Percentiles rank a stretch among this genome's conserved stretches.
Evolutionary conservation across 208 protist genomes (phyloP).

Genomic region (Borovskyia barvae): DNA sequence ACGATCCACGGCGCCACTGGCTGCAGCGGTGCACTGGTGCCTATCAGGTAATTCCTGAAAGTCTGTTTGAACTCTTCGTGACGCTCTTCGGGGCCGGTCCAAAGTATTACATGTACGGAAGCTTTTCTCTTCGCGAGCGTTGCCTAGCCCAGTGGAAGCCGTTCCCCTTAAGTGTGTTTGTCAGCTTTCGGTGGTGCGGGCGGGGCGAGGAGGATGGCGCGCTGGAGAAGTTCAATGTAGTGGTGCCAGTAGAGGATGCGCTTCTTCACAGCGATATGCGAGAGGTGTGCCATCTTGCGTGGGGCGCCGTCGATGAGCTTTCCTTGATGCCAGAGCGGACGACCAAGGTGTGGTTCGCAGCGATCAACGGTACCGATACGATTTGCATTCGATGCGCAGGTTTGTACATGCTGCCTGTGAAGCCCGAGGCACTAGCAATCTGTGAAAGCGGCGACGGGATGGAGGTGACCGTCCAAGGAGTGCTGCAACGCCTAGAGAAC

Average conservation of each 20-base stretch:
- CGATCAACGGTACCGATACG: conserved; percentile 28
- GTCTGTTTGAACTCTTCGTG: conserved; percentile 58
- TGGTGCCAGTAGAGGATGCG: conserved; percentile 38
- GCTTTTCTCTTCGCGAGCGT: conserved; percentile 31
- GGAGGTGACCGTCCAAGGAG: conserved; percentile 25
- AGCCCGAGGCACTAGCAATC: conserved; percentile 2
- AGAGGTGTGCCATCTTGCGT: conserved; percentile 45
- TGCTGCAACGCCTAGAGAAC: conserved; percentile 14
- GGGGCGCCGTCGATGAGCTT: conserved; percentile 27
- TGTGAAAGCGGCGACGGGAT: conserved; percentile 21
- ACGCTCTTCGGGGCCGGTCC: conserved; percentile 62
- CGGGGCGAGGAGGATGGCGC: conserved; percentile 10
- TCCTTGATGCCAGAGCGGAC: conserved; percentile 26
- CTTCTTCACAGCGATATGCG: conserved; percentile 33
- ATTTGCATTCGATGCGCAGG: conserved; percentile 23
- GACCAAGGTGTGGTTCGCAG: conserved; percentile 32
- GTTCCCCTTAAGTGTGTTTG: conserved; percentile 24
- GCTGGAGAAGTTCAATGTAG: conserved; percentile 19
- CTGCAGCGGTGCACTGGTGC: conserved; percentile 17
- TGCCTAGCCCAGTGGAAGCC: conserved; percentile 32
- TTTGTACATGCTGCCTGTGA: conserved; percentile 14
- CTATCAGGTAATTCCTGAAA: conserved; percentile 67
- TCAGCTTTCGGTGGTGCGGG: conserved; percentile 27
- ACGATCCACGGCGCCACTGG: conserved; percentile 44
- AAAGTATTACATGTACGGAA: conserved; percentile 53